These are phyloP conservation scores for Pulveroboletus sp. DNA, from an alignment of 768 basidiomycete species.

Conservation along the genomic window DNA sequence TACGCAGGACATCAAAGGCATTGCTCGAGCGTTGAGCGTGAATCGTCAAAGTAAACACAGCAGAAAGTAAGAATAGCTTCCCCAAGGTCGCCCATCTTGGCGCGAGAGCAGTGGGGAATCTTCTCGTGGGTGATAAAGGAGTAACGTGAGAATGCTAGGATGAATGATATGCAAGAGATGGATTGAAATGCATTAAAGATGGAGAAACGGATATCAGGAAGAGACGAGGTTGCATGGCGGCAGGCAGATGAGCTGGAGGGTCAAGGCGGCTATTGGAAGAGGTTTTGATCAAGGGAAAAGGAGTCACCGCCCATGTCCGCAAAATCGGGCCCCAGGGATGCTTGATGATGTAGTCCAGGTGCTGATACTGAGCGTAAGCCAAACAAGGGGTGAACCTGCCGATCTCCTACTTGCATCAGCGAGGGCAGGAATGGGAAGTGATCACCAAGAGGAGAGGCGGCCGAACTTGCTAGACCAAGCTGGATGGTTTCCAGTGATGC, in stretches of 20 bases:
- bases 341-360: conserved; percentile 29
- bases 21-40: conserved; percentile 23
- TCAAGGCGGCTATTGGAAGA: conserved; percentile 42
- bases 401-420: conserved; percentile 19
- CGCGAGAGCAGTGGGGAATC: conserved; percentile 16
- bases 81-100: conserved; percentile 13
- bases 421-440: conserved; percentile 22
- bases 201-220: conserved; percentile 20
- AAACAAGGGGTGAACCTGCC: conserved; percentile 26
- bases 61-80: conserved; percentile 9
- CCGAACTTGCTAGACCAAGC: conserved; percentile 32
- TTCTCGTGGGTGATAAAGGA: conserved; percentile 19
- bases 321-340: conserved; percentile 37
- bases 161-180: conserved; percentile 34
- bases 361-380: conserved; percentile 43
- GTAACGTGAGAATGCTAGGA: conserved; percentile 20
- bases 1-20: conserved; percentile 24
- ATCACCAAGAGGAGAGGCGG: conserved; percentile 31
- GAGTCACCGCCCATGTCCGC: conserved; percentile 34
- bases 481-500: conserved; percentile 37
- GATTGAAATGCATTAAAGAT: conserved; percentile 30
- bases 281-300: conserved; percentile 41
- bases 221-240: conserved; percentile 29
- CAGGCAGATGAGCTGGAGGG: conserved; percentile 16
- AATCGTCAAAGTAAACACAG: conserved; percentile 20